Percentiles rank a stretch among this genome's conserved stretches.
Conservation (phyloP, 2,329 filamentous ascomycete genomes). For the Chalaropsis thielavioides region DNA sequence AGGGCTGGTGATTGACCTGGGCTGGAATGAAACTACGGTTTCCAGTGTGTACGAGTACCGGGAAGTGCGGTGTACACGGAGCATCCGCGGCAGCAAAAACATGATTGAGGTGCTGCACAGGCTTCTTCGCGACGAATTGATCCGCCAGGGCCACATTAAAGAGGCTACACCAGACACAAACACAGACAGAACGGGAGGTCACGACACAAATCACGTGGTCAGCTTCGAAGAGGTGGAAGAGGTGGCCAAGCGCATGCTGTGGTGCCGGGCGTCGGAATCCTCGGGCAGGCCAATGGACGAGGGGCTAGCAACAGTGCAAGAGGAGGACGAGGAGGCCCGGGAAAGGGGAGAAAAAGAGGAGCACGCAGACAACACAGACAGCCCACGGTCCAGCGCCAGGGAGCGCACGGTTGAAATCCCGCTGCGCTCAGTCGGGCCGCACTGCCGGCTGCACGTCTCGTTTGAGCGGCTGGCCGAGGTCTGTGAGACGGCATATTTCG, state of each 20-base stretch:
- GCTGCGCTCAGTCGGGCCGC: constrained; percentile 34
- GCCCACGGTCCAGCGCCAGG: not conserved
- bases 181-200: not conserved
- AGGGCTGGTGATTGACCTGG: constrained; percentile 77
- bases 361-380: constrained; percentile 19
- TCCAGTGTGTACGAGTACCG: constrained; percentile 84
- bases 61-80: constrained; percentile 58
- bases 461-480: constrained; percentile 59
- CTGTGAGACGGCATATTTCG: constrained; percentile 63
- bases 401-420: constrained; percentile 27
- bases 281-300: constrained; percentile 20
- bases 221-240: constrained; percentile 74
- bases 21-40: constrained; percentile 79
- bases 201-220: constrained; percentile 27
- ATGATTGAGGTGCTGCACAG: constrained; percentile 56
- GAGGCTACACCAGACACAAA: constrained; percentile 14
- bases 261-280: constrained; percentile 43
- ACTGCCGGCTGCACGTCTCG: constrained; percentile 46
- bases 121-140: constrained; percentile 37
- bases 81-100: constrained; percentile 57
- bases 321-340: constrained; percentile 35
- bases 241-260: constrained; percentile 57
- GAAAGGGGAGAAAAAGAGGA: constrained; percentile 6
- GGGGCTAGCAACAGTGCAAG: constrained; percentile 38
- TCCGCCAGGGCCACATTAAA: constrained; percentile 20